Conservation (phyloP, 371 early-diverging fungal genomes). For the Syncephalis plumigaleata region DNA sequence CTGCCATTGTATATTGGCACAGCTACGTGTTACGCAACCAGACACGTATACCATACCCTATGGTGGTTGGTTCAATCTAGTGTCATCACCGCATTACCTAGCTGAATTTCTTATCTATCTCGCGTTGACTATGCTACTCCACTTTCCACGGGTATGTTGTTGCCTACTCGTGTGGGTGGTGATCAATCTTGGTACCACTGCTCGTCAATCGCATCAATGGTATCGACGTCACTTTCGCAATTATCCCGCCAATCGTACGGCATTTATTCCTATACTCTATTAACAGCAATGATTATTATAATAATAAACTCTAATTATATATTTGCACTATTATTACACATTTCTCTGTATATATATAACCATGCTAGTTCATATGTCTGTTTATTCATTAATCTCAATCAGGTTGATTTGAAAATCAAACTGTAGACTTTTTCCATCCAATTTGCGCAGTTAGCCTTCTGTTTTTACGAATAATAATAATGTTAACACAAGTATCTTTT, state of each 20-base stretch:
- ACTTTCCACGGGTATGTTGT: slow-evolving; percentile 14
- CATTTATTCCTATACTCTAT: no score
- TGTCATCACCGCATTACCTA: slow-evolving; percentile 52
- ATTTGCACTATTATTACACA: no score
- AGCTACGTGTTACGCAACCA: slow-evolving; percentile 17
- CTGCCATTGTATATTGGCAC: slow-evolving; percentile 44
- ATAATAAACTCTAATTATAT: no score
- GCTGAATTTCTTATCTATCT: slow-evolving; percentile 60
- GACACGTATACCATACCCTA: slow-evolving; percentile 30
- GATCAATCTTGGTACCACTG: slow-evolving; percentile 36
- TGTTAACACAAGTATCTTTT: no score
- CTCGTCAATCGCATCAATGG: slow-evolving; percentile 42
- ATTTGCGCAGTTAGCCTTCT: no score
- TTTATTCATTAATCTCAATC: no score
- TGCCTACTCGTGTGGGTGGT: slow-evolving; percentile 31
- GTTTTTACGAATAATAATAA: no score
- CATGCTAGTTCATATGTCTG: no score
- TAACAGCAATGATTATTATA: no score
- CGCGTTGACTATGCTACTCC: slow-evolving; percentile 8
- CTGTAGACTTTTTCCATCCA: no score
- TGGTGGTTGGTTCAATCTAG: slow-evolving; percentile 49
- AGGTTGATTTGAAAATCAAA: no score
- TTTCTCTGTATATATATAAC: no score
- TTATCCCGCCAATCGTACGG: slow-evolving; percentile 7
- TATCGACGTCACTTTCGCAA: slow-evolving; percentile 28